Evolutionary conservation across 768 basidiomycete genomes (phyloP), one percentile per base, ranked within the genome.

Genomic region (Suillus placidus): DNA sequence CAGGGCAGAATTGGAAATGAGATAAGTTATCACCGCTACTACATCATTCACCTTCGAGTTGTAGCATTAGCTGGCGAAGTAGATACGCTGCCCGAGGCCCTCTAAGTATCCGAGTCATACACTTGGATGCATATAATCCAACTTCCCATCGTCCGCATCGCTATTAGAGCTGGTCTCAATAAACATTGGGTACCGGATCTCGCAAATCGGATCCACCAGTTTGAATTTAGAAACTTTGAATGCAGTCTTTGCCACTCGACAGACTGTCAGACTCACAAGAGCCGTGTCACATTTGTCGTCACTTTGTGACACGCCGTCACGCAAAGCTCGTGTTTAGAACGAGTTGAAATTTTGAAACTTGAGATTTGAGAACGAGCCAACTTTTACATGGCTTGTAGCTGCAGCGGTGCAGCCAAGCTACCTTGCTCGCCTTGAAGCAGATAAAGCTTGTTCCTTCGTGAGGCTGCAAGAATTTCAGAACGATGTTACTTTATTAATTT

Each of bases 1-100:
- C n/a, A 80, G 84, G 72, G 71, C 75, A 67, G 77, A 76, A 66
- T 71, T 71, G 18, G 38, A 45, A 52, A 66, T 37, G 49, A 26
- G 6, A 26, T 26, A 8, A 51, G 23, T 26, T 26, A 8, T 26
- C n/a, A 47, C 23, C 13, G 7, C 26, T 7, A 26, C 6, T 26
- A 14, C 47, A 23, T 45, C 9, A 45, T n/a, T 12, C 47, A 47
- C 23, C 3, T 12, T 38, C 10, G 37, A 38, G 37, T 42, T 16
- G 23, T 51, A 26, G 14, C 23, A 26, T 51, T 26, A 26, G 23
- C 12, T 49, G 47, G 47, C 12, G 6, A 49, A 26, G 23, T 23
- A 23, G n/a, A n/a, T 49, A 23, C 23, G n/a, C 12, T 49, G 47
- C n/a, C 47, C 4, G 5, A 23, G 4, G 6, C 47, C 47, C 47